Conservation (phyloP, 1,284 basidiomycete genomes). For the Meira nashicola region DNA sequence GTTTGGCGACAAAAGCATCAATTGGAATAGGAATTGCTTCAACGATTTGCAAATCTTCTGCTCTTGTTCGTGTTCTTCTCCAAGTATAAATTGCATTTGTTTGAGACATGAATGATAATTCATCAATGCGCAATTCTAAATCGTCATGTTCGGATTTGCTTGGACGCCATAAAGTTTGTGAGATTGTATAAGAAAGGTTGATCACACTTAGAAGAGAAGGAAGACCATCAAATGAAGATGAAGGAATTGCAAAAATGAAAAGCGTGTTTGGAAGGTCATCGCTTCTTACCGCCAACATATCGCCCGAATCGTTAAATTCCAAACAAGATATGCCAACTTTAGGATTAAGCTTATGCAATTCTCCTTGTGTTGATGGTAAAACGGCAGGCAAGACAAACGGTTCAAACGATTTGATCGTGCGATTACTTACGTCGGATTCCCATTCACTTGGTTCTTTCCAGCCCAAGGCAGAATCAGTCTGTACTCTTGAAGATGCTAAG, state of each 20-base stretch:
- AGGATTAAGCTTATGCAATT: neutral
- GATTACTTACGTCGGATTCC: neutral
- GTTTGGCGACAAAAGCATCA: neutral
- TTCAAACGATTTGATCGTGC: neutral
- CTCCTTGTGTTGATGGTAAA: neutral
- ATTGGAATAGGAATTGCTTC: slow-evolving; percentile 8
- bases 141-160: neutral
- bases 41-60: neutral
- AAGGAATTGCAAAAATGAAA: neutral
- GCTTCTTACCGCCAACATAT: slow-evolving; percentile 2
- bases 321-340: slow-evolving; percentile 4
- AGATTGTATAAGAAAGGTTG: neutral
- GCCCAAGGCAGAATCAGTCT: neutral
- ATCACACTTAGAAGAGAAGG: neutral
- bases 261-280: neutral
- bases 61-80: neutral
- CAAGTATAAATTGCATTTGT: neutral
- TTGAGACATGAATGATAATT: neutral
- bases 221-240: neutral
- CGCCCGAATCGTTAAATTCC: neutral
- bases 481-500: neutral
- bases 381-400: neutral
- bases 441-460: neutral
- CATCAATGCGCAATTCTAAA: neutral
- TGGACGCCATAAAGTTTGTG: neutral